phyloP scores from a whole-genome alignment of 2,329 filamentous ascomycete genomes.

The Chrysoporthe austroafricana region DNA sequence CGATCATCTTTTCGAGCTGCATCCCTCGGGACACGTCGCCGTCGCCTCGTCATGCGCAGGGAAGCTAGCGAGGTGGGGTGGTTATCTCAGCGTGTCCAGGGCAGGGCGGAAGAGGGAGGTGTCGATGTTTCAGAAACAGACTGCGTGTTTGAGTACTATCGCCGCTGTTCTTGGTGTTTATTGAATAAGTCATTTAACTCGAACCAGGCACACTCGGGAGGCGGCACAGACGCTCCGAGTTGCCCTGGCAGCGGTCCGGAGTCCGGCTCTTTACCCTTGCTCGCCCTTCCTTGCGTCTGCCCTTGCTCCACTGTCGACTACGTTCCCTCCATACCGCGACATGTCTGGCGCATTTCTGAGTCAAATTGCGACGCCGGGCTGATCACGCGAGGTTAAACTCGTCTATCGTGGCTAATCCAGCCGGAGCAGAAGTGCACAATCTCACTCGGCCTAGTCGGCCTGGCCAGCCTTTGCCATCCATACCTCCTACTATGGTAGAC shows the following conservation, averaged over 20 bases:
- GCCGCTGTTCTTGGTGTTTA: background rate
- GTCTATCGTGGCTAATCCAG: background rate
- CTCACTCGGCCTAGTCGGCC: background rate
- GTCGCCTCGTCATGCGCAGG: background rate
- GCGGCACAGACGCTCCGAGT: background rate
- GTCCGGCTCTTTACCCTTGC: background rate
- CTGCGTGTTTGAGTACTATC: background rate
- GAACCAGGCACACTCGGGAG: background rate
- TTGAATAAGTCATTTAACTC: background rate
- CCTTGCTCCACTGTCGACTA: slow-evolving; percentile 5
- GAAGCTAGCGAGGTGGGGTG: background rate
- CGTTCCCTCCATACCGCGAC: background rate
- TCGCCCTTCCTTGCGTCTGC: background rate
- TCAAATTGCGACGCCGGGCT: background rate
- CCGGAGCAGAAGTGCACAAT: background rate
- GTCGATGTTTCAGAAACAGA: background rate
- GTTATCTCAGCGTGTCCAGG: background rate
- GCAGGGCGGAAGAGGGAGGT: background rate
- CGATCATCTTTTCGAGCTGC: background rate
- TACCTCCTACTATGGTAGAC: background rate
- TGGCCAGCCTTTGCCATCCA: background rate
- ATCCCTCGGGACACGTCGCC: background rate
- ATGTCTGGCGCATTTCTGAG: background rate
- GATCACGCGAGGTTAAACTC: background rate
- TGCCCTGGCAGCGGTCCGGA: background rate